Conservation (phyloP, 2,329 filamentous ascomycete genomes). For the Pezicula carpinea region DNA sequence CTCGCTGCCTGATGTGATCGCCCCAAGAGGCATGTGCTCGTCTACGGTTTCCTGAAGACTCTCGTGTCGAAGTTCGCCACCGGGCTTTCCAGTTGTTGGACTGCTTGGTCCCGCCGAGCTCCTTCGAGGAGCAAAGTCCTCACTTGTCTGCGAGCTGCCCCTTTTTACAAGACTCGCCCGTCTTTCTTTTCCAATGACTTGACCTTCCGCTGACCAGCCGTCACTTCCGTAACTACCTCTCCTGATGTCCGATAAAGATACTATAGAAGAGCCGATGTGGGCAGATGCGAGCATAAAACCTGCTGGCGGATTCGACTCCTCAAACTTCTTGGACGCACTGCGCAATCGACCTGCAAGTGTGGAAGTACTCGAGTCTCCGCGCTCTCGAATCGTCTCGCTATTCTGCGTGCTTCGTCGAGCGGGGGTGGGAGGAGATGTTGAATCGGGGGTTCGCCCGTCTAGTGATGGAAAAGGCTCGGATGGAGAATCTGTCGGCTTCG, state of each 20-base stretch:
- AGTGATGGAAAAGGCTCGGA: constrained; percentile 15
- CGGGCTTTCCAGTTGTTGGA: constrained; percentile 3
- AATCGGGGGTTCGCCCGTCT: background rate
- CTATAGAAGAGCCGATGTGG: constrained; percentile 32
- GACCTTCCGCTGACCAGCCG: constrained; percentile 27
- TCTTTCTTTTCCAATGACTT: constrained; percentile 24
- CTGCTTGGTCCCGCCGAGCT: constrained; percentile 9
- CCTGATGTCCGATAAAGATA: constrained; percentile 26
- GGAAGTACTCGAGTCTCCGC: constrained; percentile 15
- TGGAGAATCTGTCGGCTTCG: background rate
- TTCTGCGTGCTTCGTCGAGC: background rate
- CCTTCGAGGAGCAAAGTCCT: constrained; percentile 8
- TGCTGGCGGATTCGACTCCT: constrained; percentile 40
- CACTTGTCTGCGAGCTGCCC: constrained; percentile 14
- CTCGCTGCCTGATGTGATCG: constrained; percentile 3
- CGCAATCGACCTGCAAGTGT: constrained; percentile 21
- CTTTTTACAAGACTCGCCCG: constrained; percentile 17
- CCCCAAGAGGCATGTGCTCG: constrained; percentile 9
- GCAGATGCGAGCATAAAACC: constrained; percentile 45
- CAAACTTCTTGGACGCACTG: constrained; percentile 32
- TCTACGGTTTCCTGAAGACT: constrained; percentile 17
- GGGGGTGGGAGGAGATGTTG: background rate
- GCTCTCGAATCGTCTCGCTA: constrained; percentile 4
- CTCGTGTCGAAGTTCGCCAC: constrained; percentile 12
- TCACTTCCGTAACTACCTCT: constrained; percentile 25